These are phyloP conservation scores for Trichoderma brevicompactum DNA, from an alignment of 2,329 filamentous ascomycete species.

Conservation along the genomic window DNA sequence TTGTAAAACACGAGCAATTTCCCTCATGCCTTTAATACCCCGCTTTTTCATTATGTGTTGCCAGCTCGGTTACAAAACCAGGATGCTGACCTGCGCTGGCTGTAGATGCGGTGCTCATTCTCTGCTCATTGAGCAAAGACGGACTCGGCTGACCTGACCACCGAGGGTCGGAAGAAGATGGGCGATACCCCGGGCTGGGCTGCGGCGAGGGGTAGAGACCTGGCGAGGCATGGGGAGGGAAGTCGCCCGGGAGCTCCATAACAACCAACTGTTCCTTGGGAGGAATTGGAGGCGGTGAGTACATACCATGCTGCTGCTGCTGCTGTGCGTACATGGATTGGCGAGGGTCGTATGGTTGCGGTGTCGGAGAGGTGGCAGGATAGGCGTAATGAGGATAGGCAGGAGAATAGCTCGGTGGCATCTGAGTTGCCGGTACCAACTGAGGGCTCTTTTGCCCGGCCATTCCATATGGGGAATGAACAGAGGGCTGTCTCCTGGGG, in stretches of 20 bases:
- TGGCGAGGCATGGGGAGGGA: conserved; percentile 43
- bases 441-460: neutral
- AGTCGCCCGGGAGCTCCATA: conserved; percentile 56
- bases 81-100: conserved; percentile 46
- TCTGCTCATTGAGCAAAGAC: conserved; percentile 32
- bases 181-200: conserved; percentile 34
- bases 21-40: conserved; percentile 41
- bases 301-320: conserved; percentile 33
- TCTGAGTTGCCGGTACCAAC: conserved; percentile 15
- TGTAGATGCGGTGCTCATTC: conserved; percentile 37
- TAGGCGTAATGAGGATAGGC: conserved; percentile 30
- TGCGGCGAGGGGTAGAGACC: conserved; percentile 35
- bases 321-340: conserved; percentile 29
- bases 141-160: conserved; percentile 48
- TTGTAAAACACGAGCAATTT: no score
- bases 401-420: conserved; percentile 46
- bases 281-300: conserved; percentile 35
- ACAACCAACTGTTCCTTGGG: conserved; percentile 37
- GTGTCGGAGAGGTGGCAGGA: conserved; percentile 20
- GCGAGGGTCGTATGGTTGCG: conserved; percentile 29
- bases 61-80: conserved; percentile 51
- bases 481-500: conserved; percentile 6
- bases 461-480: neutral
- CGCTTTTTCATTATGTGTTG: conserved; percentile 54
- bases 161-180: conserved; percentile 36